Conservation (phyloP, 495 filamentous ascomycete species). For the Patellaria atrata region DNA sequence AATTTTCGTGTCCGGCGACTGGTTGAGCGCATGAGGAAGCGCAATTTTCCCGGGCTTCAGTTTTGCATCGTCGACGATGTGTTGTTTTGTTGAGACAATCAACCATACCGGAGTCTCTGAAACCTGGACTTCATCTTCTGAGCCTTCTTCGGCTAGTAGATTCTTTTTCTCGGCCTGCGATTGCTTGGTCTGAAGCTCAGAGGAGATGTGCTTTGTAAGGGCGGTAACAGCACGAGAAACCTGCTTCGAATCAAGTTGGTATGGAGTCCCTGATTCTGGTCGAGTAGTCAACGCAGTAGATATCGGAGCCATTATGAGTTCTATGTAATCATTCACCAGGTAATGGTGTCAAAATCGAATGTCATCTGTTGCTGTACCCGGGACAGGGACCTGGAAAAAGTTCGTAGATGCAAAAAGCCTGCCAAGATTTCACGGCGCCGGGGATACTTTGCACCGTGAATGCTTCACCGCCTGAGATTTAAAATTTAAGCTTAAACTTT, state of each 20-base stretch:
- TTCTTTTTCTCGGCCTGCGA: constrained; percentile 50
- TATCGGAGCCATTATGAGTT: constrained; percentile 1
- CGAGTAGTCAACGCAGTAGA: constrained; percentile 3
- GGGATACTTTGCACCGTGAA: no score
- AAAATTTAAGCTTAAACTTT: no score
- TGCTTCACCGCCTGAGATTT: no score
- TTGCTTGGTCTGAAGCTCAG: constrained; percentile 42
- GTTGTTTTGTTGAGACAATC: constrained; percentile 77
- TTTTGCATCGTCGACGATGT: constrained; percentile 56
- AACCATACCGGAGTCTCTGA: constrained; percentile 58
- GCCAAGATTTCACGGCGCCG: no score
- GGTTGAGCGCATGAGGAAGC: constrained; percentile 57
- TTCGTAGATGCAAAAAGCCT: no score
- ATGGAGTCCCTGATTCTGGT: constrained; percentile 45
- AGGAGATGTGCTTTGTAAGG: constrained; percentile 65
- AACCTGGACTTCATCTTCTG: constrained; percentile 31
- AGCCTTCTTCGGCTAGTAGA: constrained; percentile 36
- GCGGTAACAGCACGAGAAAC: constrained; percentile 63
- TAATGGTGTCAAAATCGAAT: no score
- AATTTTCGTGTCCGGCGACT: constrained; percentile 45
- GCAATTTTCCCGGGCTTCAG: constrained; percentile 57
- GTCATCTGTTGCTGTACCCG: no score
- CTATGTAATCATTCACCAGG: no score
- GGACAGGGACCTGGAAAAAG: no score
- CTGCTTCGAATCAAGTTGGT: constrained; percentile 51